Evolutionary conservation across 805 yeast species (phyloP).

Genomic region (Candida anglica): DNA sequence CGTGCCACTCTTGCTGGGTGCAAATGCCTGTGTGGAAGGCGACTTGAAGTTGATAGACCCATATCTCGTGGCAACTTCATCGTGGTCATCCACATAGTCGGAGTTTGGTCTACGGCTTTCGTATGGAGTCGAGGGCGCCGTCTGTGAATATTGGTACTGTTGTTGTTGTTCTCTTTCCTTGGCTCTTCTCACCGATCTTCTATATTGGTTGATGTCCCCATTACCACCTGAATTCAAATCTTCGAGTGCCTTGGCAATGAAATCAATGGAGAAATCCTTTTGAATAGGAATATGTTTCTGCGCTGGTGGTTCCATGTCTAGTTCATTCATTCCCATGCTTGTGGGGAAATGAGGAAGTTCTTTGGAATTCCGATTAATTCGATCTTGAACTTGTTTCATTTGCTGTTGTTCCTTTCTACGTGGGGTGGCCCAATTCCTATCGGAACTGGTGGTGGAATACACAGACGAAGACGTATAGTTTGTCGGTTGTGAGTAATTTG

Average conservation of each 20-base stretch:
- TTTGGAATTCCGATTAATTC: conserved; percentile 31
- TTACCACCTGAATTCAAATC: conserved; percentile 43
- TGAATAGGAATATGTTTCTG: conserved; percentile 25
- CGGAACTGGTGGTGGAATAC: conserved; percentile 15
- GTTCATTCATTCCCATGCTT: conserved; percentile 5
- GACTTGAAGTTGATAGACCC: conserved; percentile 20
- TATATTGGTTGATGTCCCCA: conserved; percentile 38
- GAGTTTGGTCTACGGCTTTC: conserved; percentile 15
- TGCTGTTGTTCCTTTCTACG: conserved; percentile 27
- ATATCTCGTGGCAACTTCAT: conserved; percentile 35
- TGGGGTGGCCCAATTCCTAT: conserved; percentile 44
- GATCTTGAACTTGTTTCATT: conserved; percentile 31
- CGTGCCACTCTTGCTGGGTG: not conserved
- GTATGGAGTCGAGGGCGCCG: conserved; percentile 15
- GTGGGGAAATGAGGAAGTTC: conserved; percentile 19
- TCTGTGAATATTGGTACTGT: conserved; percentile 5
- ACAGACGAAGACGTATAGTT: conserved; percentile 19
- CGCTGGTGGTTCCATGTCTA: conserved; percentile 3
- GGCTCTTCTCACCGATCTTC: conserved; percentile 32
- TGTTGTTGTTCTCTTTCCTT: conserved; percentile 9
- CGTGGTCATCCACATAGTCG: conserved; percentile 30
- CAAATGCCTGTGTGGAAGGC: not conserved
- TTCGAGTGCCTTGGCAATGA: conserved; percentile 43
- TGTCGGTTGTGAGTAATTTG: conserved; percentile 38
- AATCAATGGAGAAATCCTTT: conserved; percentile 43